Conservation (phyloP, 768 basidiomycete species). For the Rhizopogon sp. region DNA sequence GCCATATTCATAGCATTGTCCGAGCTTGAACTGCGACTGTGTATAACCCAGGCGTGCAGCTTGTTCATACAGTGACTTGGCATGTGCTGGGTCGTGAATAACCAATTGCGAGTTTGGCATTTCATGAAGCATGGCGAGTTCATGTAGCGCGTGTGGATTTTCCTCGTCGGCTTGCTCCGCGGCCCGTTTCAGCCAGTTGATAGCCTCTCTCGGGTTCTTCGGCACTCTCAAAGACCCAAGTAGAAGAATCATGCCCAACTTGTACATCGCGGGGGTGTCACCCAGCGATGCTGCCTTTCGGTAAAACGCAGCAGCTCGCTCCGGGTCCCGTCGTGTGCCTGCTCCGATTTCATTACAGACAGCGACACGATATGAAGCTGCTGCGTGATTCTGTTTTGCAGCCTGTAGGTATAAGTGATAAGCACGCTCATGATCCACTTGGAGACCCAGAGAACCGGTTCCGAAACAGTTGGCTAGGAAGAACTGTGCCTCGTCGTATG, state of each 20-base stretch:
- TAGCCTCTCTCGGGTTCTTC: constrained; percentile 85
- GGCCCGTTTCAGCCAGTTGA: constrained; percentile 91
- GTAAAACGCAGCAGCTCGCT: constrained; percentile 91
- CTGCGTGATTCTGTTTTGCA: constrained; percentile 93
- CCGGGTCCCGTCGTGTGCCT: constrained; percentile 84
- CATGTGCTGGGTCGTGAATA: constrained; percentile 74
- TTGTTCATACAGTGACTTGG: constrained; percentile 82
- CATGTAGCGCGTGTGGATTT: constrained; percentile 95
- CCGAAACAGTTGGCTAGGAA: constrained; percentile 97
- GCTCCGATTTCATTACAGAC: constrained; percentile 99
- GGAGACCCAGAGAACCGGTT: constrained; percentile 91
- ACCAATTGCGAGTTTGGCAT: constrained; percentile 61
- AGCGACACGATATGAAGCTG: constrained; percentile 93
- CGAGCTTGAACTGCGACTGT: constrained; percentile 92
- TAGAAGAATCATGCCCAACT: constrained; percentile 96
- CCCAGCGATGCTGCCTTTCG: constrained; percentile 94
- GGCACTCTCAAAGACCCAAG: constrained; percentile 79
- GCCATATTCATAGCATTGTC: constrained; percentile 94
- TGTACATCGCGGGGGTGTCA: constrained; percentile 99
- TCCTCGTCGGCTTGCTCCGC: constrained; percentile 98
- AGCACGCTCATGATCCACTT: constrained; percentile 96
- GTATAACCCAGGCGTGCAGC: constrained; percentile 92
- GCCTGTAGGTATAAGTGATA: constrained; percentile 97
- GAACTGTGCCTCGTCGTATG: constrained; percentile 96
- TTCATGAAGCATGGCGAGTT: constrained; percentile 87